Conservation (phyloP, 441 rosid species). For the Mallotus repandus region DNA sequence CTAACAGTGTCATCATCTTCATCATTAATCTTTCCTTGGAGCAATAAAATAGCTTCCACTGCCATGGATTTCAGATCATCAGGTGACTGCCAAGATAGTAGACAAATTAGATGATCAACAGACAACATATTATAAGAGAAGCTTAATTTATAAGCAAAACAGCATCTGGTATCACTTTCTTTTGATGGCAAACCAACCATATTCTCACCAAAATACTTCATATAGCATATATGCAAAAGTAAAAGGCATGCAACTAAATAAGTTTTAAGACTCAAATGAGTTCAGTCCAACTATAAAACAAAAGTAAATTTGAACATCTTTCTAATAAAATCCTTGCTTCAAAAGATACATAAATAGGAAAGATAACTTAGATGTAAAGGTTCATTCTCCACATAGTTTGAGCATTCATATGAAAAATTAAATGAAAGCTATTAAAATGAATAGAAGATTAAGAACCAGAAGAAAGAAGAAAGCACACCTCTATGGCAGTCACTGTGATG, state of each 20-base stretch:
- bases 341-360: background rate
- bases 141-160: background rate
- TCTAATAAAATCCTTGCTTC: background rate
- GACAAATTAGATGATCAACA: conserved; percentile 1
- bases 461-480: conserved; percentile 39
- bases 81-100: conserved; percentile 51
- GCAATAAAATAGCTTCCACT: conserved; percentile 86
- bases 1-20: conserved; percentile 60
- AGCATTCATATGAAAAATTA: background rate
- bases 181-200: background rate
- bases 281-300: background rate
- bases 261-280: background rate
- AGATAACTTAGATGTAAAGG: background rate
- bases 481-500: conserved; percentile 61
- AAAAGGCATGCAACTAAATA: too few species aligned
- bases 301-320: background rate
- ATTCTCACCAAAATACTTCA: conserved; percentile 1
- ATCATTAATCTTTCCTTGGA: conserved; percentile 84
- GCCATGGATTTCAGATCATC: conserved; percentile 96
- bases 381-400: background rate
- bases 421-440: background rate
- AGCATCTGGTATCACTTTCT: background rate
- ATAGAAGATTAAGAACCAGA: conserved; percentile 1
- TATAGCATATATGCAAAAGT: background rate
- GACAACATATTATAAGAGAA: background rate